These are phyloP conservation scores for Globisporangium camurandrum DNA, from an alignment of 352 stramenopile genomes.

Conservation along the genomic window DNA sequence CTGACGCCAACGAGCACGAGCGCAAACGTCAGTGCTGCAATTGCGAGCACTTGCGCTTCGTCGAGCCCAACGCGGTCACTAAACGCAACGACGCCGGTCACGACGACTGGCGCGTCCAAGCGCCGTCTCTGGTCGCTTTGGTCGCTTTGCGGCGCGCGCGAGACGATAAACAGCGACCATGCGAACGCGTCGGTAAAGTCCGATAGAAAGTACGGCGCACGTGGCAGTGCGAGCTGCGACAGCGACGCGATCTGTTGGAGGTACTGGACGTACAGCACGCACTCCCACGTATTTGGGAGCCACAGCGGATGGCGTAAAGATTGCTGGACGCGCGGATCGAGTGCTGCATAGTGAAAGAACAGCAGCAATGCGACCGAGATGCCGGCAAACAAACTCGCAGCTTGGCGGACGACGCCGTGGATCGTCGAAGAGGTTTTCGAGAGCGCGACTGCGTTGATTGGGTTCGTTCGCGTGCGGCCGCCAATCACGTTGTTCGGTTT, in stretches of 20 bases:
- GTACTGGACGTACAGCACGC: conserved; percentile 52
- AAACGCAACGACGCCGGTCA: conserved; percentile 52
- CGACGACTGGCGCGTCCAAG: conserved; percentile 39
- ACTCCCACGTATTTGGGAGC: conserved; percentile 74
- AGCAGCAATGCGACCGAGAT: conserved; percentile 53
- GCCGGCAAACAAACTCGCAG: conserved; percentile 42
- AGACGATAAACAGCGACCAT: conserved; percentile 60
- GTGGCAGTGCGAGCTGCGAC: conserved; percentile 49
- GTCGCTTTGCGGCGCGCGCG: conserved; percentile 3
- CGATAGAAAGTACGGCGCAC: conserved; percentile 57
- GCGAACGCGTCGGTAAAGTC: conserved; percentile 65
- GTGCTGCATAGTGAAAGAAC: conserved; percentile 54
- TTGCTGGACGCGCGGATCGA: conserved; percentile 29
- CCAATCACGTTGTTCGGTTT: conserved; percentile 43
- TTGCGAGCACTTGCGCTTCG: conserved; percentile 34
- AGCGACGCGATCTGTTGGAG: conserved; percentile 63
- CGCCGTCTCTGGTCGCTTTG: conserved; percentile 16
- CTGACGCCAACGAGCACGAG: conserved; percentile 26
- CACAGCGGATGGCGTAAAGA: no score
- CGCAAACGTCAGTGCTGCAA: conserved; percentile 32
- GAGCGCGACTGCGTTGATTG: conserved; percentile 35
- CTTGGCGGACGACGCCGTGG: conserved; percentile 47
- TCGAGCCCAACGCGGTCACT: conserved; percentile 41
- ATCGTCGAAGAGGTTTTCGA: conserved; percentile 28
- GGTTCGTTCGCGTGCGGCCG: conserved; percentile 33